Percentiles rank a stretch among this genome's conserved stretches.
These are phyloP conservation scores for Malassezia vespertilionis DNA, from an alignment of 1,284 basidiomycete species.

Conservation along the genomic window DNA sequence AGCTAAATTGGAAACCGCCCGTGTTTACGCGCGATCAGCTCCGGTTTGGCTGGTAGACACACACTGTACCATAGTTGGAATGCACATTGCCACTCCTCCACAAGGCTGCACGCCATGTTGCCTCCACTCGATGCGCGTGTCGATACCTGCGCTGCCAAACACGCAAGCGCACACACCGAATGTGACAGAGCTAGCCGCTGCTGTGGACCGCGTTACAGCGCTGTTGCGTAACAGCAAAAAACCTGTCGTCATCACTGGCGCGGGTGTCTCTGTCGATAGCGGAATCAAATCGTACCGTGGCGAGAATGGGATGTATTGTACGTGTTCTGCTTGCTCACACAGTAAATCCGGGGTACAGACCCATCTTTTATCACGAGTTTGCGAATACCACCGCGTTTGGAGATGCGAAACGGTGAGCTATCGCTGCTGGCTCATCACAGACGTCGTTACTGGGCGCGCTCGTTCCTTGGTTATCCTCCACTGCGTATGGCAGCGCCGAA, in stretches of 20 bases:
- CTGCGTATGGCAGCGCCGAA: constrained; percentile 40
- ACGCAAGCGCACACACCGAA: constrained; percentile 16
- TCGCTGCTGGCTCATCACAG: constrained; percentile 9
- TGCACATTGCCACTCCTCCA: not conserved
- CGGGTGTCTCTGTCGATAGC: constrained; percentile 43
- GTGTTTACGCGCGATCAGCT: constrained; percentile 45
- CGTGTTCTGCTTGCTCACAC: not conserved
- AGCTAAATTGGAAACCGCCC: constrained; percentile 74
- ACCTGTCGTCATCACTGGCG: constrained; percentile 33
- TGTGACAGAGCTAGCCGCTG: constrained; percentile 24
- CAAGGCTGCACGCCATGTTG: not conserved
- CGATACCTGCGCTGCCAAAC: constrained; percentile 40
- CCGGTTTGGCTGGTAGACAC: constrained; percentile 34
- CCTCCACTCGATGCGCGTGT: constrained; percentile 30
- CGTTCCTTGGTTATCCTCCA: constrained; percentile 42
- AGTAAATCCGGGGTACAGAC: constrained; percentile 39
- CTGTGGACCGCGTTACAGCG: constrained; percentile 21
- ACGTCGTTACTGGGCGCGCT: constrained; percentile 44
- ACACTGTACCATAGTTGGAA: not conserved
- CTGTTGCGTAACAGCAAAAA: constrained; percentile 24
- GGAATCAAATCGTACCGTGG: constrained; percentile 47
- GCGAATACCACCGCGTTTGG: constrained; percentile 24
- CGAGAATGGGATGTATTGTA: constrained; percentile 34
- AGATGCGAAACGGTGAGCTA: constrained; percentile 14
- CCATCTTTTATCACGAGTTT: constrained; percentile 47